These are phyloP conservation scores for Whalleya microplaca DNA, from an alignment of 2,329 filamentous ascomycete species.

Conservation along the genomic window DNA sequence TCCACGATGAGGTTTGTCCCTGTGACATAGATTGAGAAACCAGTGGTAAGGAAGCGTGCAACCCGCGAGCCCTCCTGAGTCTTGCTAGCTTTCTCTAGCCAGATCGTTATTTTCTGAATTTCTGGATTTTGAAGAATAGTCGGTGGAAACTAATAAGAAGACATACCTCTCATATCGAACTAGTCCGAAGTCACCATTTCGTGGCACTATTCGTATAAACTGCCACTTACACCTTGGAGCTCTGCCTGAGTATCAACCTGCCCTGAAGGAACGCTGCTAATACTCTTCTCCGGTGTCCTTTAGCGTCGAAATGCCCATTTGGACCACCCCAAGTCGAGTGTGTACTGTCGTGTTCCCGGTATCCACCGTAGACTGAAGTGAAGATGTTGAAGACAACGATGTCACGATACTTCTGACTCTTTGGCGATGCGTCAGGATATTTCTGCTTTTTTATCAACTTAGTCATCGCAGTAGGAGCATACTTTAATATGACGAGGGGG, in stretches of 20 bases:
- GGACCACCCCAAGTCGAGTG: slow-evolving; percentile 63
- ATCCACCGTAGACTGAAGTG: slow-evolving; percentile 59
- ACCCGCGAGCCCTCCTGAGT: slow-evolving; percentile 63
- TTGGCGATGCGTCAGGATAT: slow-evolving; percentile 65
- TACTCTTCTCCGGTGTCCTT: slow-evolving; percentile 61
- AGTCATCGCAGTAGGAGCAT: slow-evolving; percentile 65
- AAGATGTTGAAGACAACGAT: slow-evolving; percentile 65
- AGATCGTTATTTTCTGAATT: slow-evolving; percentile 55
- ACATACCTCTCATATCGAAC: slow-evolving; percentile 54
- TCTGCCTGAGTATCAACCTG: slow-evolving; percentile 46
- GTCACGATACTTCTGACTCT: slow-evolving; percentile 62
- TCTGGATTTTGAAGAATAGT: slow-evolving; percentile 54
- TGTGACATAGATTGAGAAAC: slow-evolving; percentile 65
- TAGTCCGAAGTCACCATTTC: slow-evolving; percentile 18
- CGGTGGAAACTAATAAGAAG: slow-evolving; percentile 60
- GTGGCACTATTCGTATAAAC: not conserved
- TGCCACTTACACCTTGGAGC: slow-evolving; percentile 45
- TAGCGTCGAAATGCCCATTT: slow-evolving; percentile 58
- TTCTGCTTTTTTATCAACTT: slow-evolving; percentile 58
- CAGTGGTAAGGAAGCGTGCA: slow-evolving; percentile 64
- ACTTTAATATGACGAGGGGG: slow-evolving; percentile 67
- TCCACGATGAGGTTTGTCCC: slow-evolving; percentile 66
- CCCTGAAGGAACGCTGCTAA: slow-evolving; percentile 55
- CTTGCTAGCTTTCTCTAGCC: slow-evolving; percentile 59
- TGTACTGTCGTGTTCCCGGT: slow-evolving; percentile 65